Conservation (phyloP, 169 alveolate species). For the Babesia divergens region DNA sequence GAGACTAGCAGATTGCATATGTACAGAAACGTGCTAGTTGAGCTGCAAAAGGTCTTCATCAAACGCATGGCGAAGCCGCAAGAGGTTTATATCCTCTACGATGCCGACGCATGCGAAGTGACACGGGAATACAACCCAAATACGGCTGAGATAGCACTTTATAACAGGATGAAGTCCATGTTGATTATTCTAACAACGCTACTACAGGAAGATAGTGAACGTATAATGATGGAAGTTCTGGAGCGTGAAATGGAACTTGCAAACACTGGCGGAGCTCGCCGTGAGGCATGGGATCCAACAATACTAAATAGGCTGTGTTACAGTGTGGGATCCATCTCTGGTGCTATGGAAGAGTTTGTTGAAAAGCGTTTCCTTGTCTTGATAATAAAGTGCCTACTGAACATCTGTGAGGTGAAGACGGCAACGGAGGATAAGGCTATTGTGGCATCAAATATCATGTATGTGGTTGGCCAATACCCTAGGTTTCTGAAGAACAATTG, state of each 20-base stretch:
- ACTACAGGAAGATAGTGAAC: slow-evolving; percentile 91
- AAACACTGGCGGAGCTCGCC: slow-evolving; percentile 59
- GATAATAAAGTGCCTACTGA: slow-evolving; percentile 90
- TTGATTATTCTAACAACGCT: slow-evolving; percentile 92
- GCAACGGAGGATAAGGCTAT: slow-evolving; percentile 98
- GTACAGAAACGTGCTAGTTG: slow-evolving; percentile 70
- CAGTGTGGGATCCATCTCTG: slow-evolving; percentile 97
- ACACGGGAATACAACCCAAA: slow-evolving; percentile 85
- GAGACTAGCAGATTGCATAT: slow-evolving; percentile 33
- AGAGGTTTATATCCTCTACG: slow-evolving; percentile 88
- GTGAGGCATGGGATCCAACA: slow-evolving; percentile 78
- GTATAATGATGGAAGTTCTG: slow-evolving; percentile 86
- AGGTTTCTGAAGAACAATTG: slow-evolving; percentile 94
- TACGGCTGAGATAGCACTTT: slow-evolving; percentile 94
- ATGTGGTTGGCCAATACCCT: slow-evolving; percentile 99
- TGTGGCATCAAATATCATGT: slow-evolving; percentile 95
- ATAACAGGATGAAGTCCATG: slow-evolving; percentile 92
- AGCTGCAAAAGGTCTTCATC: slow-evolving; percentile 82
- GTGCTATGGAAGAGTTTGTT: slow-evolving; percentile 90
- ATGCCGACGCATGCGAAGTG: slow-evolving; percentile 88
- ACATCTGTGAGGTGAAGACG: slow-evolving; percentile 94
- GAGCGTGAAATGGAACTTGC: slow-evolving; percentile 84
- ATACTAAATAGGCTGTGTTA: slow-evolving; percentile 88
- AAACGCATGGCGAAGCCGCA: slow-evolving; percentile 95
- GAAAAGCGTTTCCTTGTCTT: slow-evolving; percentile 93